Evolutionary conservation across 129 eudicot species (phyloP).

Genomic region (Pittosporum tobira): DNA sequence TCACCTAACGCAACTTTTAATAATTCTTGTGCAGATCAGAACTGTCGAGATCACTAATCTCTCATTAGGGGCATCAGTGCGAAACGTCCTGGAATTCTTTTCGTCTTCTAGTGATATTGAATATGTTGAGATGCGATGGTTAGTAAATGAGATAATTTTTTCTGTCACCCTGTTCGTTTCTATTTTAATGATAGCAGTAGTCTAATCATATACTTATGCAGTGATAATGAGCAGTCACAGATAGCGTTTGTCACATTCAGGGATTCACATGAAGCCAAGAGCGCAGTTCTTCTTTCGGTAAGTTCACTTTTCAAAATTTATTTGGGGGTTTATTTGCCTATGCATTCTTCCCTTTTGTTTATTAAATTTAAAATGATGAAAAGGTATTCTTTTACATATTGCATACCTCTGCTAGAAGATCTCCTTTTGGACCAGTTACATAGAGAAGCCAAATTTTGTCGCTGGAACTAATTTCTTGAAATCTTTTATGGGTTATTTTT

Average conservation of each 20-base stretch:
- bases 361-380: too few relatives aligned
- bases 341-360: background rate
- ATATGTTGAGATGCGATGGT: conserved; percentile 82
- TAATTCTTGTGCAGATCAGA: conserved; percentile 32
- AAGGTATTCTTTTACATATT: too few relatives aligned
- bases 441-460: too few relatives aligned
- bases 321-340: background rate
- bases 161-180: background rate
- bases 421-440: background rate
- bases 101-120: conserved; percentile 80
- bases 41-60: conserved; percentile 87
- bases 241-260: conserved; percentile 85
- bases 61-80: conserved; percentile 68
- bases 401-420: background rate
- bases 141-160: conserved; percentile 6
- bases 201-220: conserved; percentile 21
- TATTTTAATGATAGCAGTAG: background rate
- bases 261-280: conserved; percentile 86
- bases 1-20: background rate
- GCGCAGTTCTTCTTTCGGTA: conserved; percentile 82
- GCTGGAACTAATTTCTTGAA: too few relatives aligned
- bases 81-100: conserved; percentile 70
- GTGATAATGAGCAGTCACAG: conserved; percentile 60
- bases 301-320: background rate
- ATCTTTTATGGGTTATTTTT: too few relatives aligned